These are phyloP conservation scores for Triangularia verruculosa DNA, from an alignment of 2,329 filamentous ascomycete genomes.

Conservation along the genomic window DNA sequence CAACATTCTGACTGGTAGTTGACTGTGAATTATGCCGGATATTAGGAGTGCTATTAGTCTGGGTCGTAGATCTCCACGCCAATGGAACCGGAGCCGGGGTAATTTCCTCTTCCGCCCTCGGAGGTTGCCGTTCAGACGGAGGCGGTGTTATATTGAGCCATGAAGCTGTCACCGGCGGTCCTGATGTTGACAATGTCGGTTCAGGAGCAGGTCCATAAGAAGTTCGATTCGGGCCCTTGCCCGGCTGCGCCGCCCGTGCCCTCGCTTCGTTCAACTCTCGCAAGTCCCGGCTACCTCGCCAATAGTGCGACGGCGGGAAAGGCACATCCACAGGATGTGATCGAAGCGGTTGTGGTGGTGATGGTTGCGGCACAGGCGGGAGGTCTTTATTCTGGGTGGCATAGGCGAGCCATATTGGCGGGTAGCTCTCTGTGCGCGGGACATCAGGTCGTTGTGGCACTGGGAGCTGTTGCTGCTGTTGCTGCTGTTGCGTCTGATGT, in stretches of 20 bases:
- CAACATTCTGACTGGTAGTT: neutral
- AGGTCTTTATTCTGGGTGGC: neutral
- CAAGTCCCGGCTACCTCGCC: slow-evolving; percentile 20
- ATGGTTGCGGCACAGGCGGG: neutral
- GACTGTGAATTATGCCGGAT: neutral
- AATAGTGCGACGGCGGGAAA: slow-evolving; percentile 11
- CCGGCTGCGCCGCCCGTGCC: slow-evolving; percentile 13
- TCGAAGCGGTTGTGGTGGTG: slow-evolving; percentile 8
- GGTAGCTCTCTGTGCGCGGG: neutral
- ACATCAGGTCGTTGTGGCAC: neutral
- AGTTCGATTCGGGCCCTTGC: slow-evolving; percentile 10
- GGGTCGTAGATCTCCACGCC: neutral
- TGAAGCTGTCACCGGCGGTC: neutral
- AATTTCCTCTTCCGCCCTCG: slow-evolving; percentile 10
- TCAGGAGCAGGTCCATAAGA: slow-evolving; percentile 18
- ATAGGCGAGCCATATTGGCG: neutral
- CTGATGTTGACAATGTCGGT: neutral
- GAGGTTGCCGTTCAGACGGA: neutral
- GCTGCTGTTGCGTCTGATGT: neutral
- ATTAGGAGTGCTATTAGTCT: neutral
- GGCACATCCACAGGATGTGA: slow-evolving; percentile 15
- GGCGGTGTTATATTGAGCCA: neutral
- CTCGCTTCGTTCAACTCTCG: slow-evolving; percentile 24
- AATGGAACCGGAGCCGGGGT: neutral
- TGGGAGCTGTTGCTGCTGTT: neutral